Conservation (phyloP, 805 yeast species). For the Metschnikowia vanudenii region DNA sequence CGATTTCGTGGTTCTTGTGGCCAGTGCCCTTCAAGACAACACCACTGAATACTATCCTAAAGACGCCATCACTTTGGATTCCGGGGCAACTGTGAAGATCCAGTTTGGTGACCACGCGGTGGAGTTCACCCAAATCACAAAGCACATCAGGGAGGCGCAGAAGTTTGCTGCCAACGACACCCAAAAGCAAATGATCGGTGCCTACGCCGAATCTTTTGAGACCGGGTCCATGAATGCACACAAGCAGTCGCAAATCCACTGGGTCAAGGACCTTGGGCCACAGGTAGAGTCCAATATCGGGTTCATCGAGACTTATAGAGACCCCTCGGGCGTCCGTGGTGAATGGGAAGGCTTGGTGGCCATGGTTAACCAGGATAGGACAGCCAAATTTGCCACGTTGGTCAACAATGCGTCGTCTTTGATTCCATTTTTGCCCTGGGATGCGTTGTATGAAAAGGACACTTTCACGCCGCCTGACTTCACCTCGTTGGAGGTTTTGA, state of each 20-base stretch:
- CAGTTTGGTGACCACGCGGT: constrained; percentile 74
- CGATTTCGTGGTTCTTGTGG: constrained; percentile 61
- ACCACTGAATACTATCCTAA: constrained; percentile 53
- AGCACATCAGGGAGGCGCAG: constrained; percentile 55
- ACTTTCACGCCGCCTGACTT: constrained; percentile 90
- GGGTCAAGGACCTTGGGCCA: constrained; percentile 89
- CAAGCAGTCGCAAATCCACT: constrained; percentile 74
- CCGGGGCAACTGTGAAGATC: constrained; percentile 44
- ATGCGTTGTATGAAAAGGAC: constrained; percentile 71
- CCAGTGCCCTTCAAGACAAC: constrained; percentile 56
- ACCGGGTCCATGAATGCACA: constrained; percentile 86
- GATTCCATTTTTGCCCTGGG: constrained; percentile 77
- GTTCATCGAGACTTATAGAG: constrained; percentile 89
- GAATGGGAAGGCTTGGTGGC: constrained; percentile 94
- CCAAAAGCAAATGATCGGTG: constrained; percentile 62
- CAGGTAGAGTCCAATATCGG: constrained; percentile 73
- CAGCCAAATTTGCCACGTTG: constrained; percentile 70
- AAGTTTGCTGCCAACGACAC: constrained; percentile 69
- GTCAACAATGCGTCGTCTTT: constrained; percentile 66
- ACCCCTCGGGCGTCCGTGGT: constrained; percentile 87
- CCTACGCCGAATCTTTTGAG: constrained; percentile 66
- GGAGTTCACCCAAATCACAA: constrained; percentile 62
- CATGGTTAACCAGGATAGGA: constrained; percentile 83
- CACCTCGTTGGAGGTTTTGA: constrained; percentile 83
- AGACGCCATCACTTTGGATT: constrained; percentile 33